Conservation (phyloP, 2,329 filamentous ascomycete species). For the Sporothrix inflata region DNA sequence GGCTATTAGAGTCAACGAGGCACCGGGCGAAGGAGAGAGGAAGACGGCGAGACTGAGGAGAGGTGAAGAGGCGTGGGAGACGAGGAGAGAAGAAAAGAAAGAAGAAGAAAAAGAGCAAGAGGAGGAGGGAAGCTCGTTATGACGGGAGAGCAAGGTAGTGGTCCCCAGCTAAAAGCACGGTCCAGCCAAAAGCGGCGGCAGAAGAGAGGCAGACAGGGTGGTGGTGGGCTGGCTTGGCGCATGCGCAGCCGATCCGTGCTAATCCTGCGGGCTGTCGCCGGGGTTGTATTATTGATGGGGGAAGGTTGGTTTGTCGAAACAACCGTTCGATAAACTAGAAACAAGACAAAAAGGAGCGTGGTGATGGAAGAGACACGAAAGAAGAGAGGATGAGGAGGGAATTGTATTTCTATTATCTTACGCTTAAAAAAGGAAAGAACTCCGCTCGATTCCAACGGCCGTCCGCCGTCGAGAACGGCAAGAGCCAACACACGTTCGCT, state of each 20-base stretch:
- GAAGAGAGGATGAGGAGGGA: neutral
- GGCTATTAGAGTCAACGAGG: neutral
- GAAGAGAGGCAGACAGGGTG: neutral
- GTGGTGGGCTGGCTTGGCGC: neutral
- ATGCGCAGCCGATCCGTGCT: slow-evolving; percentile 16
- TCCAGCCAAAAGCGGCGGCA: neutral
- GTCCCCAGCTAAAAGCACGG: neutral
- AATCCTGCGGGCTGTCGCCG: neutral
- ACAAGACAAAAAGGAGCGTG: neutral
- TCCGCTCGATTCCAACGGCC: neutral
- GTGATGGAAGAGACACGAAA: neutral
- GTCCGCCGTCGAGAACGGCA: neutral
- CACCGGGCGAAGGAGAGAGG: neutral
- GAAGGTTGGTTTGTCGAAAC: neutral
- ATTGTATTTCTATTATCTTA: neutral
- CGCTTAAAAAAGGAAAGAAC: neutral
- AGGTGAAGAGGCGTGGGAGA: neutral
- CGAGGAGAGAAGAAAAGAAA: neutral
- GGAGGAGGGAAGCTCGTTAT: neutral
- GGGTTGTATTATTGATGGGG: neutral
- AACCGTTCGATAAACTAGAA: slow-evolving; percentile 13
- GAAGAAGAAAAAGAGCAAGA: neutral
- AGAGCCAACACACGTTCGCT: neutral
- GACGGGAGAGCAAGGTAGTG: neutral
- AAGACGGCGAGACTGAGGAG: neutral